phyloP scores from a whole-genome alignment of 176 grass and related monocot species.

The Paspalum vaginatum region DNA sequence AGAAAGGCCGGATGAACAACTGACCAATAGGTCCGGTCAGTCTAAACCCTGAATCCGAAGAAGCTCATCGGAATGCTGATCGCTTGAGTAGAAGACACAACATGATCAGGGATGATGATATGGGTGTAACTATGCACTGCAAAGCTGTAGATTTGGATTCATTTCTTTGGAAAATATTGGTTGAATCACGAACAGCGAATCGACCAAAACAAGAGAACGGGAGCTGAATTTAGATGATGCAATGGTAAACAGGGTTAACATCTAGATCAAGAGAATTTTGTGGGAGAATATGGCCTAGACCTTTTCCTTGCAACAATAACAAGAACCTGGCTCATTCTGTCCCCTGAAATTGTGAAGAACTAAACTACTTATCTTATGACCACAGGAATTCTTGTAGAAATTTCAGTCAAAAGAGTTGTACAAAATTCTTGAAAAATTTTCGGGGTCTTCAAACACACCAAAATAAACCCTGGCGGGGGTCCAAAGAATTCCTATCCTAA shows the following conservation, averaged over 20 bases:
- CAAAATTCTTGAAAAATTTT: background rate
- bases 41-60: too few species aligned
- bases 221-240: background rate
- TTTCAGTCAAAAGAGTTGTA: too few species aligned
- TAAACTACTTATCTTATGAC: background rate
- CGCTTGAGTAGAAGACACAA: background rate
- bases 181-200: background rate
- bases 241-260: too few species aligned
- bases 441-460: background rate
- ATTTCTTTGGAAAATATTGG: background rate
- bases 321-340: background rate
- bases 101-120: background rate
- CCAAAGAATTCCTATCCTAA: slow-evolving; percentile 4
- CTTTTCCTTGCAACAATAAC: background rate
- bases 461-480: background rate
- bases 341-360: background rate
- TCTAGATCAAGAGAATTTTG: too few species aligned
- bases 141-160: background rate
- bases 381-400: background rate
- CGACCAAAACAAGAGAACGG: background rate
- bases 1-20: background rate
- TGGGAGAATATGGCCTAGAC: background rate
- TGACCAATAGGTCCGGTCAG: background rate
- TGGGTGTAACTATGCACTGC: background rate
- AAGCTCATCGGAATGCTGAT: background rate